phyloP scores from a whole-genome alignment of 768 basidiomycete species.

The Hirschioporus abietinus region DNA sequence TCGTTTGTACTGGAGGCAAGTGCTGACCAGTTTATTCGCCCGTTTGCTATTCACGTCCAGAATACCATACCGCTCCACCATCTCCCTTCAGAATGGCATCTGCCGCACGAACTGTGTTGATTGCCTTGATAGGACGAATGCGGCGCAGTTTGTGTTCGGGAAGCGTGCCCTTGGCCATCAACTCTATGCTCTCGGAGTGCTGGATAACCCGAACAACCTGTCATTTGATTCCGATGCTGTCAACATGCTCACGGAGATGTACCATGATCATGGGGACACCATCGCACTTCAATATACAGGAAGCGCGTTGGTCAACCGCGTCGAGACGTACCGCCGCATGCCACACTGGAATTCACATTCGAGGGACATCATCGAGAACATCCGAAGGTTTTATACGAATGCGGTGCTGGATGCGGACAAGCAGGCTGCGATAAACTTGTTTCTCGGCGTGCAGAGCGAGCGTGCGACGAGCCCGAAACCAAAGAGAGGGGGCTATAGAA shows the following conservation, averaged over 20 bases:
- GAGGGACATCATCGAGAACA: constrained; percentile 92
- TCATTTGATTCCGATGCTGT: constrained; percentile 92
- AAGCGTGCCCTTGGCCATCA: constrained; percentile 94
- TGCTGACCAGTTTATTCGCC: constrained; percentile 4
- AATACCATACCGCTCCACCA: constrained; percentile 52
- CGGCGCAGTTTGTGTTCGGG: constrained; percentile 94
- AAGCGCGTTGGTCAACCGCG: constrained; percentile 90
- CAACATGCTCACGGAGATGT: constrained; percentile 98
- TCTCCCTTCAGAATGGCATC: constrained; percentile 86
- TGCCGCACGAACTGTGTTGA: constrained; percentile 96
- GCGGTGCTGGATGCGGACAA: constrained; percentile 94
- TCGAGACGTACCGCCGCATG: constrained; percentile 93
- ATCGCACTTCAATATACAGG: constrained; percentile 96
- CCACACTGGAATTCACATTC: constrained; percentile 98
- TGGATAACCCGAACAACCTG: constrained; percentile 70
- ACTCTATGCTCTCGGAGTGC: constrained; percentile 87
- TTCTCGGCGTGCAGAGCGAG: constrained; percentile 66
- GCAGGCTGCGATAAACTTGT: constrained; percentile 96
- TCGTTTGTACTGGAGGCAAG: not conserved
- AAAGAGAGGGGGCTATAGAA: constrained; percentile 67
- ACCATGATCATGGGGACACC: constrained; percentile 94
- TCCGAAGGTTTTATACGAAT: constrained; percentile 92
- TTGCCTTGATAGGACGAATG: constrained; percentile 94
- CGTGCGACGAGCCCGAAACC: constrained; percentile 46
- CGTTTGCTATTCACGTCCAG: constrained; percentile 9